These are phyloP conservation scores for Phytopythium sindhum DNA, from an alignment of 352 stramenopile species.

Conservation along the genomic window DNA sequence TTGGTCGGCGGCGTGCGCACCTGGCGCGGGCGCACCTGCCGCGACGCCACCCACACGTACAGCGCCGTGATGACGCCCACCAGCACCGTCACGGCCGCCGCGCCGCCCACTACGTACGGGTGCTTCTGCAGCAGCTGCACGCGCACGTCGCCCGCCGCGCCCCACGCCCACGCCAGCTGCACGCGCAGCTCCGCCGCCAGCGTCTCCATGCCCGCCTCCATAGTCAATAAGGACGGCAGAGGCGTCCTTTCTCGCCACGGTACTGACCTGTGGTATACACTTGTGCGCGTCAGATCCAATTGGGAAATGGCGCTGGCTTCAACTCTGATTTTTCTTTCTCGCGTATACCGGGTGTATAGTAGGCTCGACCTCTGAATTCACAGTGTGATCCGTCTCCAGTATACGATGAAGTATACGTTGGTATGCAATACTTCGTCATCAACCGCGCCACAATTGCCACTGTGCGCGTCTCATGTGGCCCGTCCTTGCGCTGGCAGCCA, in stretches of 20 bases:
- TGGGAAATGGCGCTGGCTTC: conserved; percentile 1
- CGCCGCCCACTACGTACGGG: conserved; percentile 42
- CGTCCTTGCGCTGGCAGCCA: not conserved
- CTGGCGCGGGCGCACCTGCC: conserved; percentile 66
- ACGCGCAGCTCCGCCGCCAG: conserved; percentile 1
- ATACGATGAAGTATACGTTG: not conserved
- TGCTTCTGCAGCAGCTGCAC: conserved; percentile 28
- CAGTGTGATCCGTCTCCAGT: not conserved
- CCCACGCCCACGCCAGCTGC: not conserved
- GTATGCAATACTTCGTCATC: not conserved
- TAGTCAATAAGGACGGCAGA: not conserved
- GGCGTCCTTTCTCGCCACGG: not conserved
- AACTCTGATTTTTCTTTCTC: conserved; percentile 4
- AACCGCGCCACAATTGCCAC: not conserved
- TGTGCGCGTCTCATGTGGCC: not conserved
- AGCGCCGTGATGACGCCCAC: conserved; percentile 41
- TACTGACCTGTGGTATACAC: not conserved
- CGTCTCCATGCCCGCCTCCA: conserved; percentile 10
- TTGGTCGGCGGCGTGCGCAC: conserved; percentile 25
- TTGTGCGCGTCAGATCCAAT: not conserved
- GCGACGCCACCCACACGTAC: conserved; percentile 81
- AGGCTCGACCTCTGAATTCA: not conserved
- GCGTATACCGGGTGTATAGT: not conserved
- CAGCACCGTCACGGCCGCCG: conserved; percentile 43
- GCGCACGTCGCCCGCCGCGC: conserved; percentile 1